Conservation (phyloP, 306 rosid species). For the Cucurbita ficifolia region DNA sequence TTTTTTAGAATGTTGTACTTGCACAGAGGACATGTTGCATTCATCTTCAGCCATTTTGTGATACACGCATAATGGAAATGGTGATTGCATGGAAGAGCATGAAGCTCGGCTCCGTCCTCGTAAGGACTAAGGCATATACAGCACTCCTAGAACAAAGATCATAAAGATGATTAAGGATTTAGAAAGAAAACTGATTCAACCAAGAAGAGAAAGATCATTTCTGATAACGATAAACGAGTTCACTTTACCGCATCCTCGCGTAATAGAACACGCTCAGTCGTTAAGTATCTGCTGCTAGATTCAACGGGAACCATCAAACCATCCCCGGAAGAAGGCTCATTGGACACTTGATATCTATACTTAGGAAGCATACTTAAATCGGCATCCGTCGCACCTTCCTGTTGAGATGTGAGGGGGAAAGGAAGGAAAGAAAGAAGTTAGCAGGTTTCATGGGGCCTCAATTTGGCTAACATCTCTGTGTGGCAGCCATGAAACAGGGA, state of each 20-base stretch:
- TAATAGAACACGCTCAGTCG: slow-evolving; percentile 45
- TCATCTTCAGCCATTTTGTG: slow-evolving; percentile 88
- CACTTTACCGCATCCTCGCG: slow-evolving; percentile 78
- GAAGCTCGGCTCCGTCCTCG: slow-evolving; percentile 80
- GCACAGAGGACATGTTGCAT: slow-evolving; percentile 98
- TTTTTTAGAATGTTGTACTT: slow-evolving; percentile 87
- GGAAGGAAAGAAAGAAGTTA: neutral
- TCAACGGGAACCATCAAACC: slow-evolving; percentile 78
- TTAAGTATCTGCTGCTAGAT: slow-evolving; percentile 46
- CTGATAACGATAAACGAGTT: neutral
- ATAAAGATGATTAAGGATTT: neutral
- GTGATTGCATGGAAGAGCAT: slow-evolving; percentile 90
- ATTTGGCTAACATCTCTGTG: neutral
- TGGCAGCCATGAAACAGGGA: neutral
- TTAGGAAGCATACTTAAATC: slow-evolving; percentile 67
- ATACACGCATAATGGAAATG: slow-evolving; percentile 78
- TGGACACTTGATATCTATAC: slow-evolving; percentile 41
- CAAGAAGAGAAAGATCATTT: neutral
- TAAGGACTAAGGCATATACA: slow-evolving; percentile 86
- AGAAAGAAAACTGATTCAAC: neutral
- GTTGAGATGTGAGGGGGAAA: slow-evolving; percentile 11
- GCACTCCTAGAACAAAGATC: slow-evolving; percentile 51
- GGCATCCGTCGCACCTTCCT: slow-evolving; percentile 95
- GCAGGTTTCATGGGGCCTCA: slow-evolving; percentile 1
- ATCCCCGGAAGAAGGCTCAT: slow-evolving; percentile 48